Conservation (phyloP, 1,284 basidiomycete species). For the Cronartium ribicola region DNA sequence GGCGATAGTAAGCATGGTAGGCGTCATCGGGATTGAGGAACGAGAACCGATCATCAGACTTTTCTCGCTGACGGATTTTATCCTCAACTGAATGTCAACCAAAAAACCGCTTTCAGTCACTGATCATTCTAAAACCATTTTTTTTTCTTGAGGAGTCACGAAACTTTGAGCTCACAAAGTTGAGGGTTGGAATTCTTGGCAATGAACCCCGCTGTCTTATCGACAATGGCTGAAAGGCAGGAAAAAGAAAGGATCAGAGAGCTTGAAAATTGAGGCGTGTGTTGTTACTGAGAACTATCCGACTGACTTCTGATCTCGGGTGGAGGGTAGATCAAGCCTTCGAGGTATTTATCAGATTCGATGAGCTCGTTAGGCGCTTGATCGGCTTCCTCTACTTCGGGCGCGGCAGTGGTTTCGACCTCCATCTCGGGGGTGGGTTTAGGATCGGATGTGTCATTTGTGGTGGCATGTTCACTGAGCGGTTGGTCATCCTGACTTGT, state of each 20-base stretch:
- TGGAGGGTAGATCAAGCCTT: slow-evolving; percentile 82
- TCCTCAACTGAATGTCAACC: slow-evolving; percentile 62
- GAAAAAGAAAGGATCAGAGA: no score
- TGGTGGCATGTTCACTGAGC: no score
- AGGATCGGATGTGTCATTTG: no score
- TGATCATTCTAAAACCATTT: not conserved
- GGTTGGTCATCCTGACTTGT: no score
- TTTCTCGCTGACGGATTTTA: slow-evolving; percentile 89
- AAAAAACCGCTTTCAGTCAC: not conserved
- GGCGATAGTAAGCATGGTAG: slow-evolving; percentile 93
- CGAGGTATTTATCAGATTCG: slow-evolving; percentile 61
- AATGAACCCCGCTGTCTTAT: slow-evolving; percentile 90
- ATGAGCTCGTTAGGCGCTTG: slow-evolving; percentile 19
- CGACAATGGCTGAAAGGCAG: slow-evolving; percentile 69
- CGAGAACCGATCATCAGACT: slow-evolving; percentile 90
- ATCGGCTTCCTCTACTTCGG: not conserved
- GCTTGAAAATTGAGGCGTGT: not conserved
- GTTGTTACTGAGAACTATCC: slow-evolving; percentile 29
- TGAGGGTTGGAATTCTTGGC: slow-evolving; percentile 82
- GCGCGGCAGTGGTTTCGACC: not conserved
- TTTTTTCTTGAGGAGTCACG: not conserved
- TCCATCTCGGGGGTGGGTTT: not conserved
- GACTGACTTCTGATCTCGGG: slow-evolving; percentile 83
- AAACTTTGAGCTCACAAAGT: slow-evolving; percentile 54
- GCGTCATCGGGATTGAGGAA: slow-evolving; percentile 88